phyloP scores from a whole-genome alignment of 2,329 filamentous ascomycete genomes.

The Pseudogymnoascus sp. region DNA sequence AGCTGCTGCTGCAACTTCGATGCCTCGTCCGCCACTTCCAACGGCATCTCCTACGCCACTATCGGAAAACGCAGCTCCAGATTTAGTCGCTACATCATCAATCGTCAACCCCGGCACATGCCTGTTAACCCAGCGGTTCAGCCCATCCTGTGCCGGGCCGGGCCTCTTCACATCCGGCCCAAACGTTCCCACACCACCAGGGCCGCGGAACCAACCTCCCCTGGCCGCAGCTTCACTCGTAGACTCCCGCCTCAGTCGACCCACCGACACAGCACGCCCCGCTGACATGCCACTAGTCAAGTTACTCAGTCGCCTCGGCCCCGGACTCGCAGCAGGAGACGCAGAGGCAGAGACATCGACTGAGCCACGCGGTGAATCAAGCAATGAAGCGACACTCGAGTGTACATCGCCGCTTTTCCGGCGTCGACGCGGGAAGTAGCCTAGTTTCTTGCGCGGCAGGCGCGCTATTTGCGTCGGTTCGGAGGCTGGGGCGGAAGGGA shows the following conservation, averaged over 20 bases:
- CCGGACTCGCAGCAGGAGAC: conserved; percentile 12
- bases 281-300: conserved; percentile 30
- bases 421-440: conserved; percentile 87
- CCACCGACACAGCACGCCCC: background rate
- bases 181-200: conserved; percentile 83
- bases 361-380: conserved; percentile 34
- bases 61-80: conserved; percentile 23
- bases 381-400: background rate
- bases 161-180: conserved; percentile 60
- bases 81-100: conserved; percentile 19
- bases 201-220: conserved; percentile 63
- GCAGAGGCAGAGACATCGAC: conserved; percentile 35
- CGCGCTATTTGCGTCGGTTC: conserved; percentile 78
- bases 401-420: conserved; percentile 50
- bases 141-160: conserved; percentile 72
- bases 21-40: conserved; percentile 27
- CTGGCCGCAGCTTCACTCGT: conserved; percentile 30
- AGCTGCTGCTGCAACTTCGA: conserved; percentile 66
- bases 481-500: conserved; percentile 55
- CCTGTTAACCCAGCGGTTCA: conserved; percentile 59
- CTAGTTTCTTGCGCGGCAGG: conserved; percentile 68
- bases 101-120: conserved; percentile 16
- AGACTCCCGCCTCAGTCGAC: conserved; percentile 22
- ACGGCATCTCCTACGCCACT: conserved; percentile 41
- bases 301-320: conserved; percentile 19